phyloP scores from a whole-genome alignment of 805 yeast species.

The Cyberlindnera xishuangbannaensis region DNA sequence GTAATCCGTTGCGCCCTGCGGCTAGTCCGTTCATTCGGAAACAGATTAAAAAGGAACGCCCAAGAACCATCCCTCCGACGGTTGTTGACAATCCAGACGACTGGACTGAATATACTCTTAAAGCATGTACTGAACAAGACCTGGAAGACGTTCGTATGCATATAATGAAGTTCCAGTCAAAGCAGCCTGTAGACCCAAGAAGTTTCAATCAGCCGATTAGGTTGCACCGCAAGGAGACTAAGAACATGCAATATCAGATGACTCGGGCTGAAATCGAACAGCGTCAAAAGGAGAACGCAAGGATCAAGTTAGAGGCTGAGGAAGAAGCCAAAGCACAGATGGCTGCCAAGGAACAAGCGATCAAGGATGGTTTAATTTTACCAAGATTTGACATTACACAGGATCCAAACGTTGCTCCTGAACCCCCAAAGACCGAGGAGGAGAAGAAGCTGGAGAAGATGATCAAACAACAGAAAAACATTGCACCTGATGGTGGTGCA shows the following conservation, averaged over 20 bases:
- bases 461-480: constrained; percentile 45
- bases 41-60: constrained; percentile 1
- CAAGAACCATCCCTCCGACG: constrained; percentile 11
- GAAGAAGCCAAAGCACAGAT: constrained; percentile 29
- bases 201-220: constrained; percentile 75
- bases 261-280: constrained; percentile 71
- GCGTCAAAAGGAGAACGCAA: constrained; percentile 44
- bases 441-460: constrained; percentile 31
- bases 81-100: constrained; percentile 24
- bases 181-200: constrained; percentile 68
- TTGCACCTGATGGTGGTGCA: constrained; percentile 92
- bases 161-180: constrained; percentile 72
- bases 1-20: constrained; percentile 1
- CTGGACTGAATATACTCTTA: constrained; percentile 41
- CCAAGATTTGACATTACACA: constrained; percentile 12
- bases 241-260: constrained; percentile 81
- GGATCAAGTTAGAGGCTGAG: constrained; percentile 26
- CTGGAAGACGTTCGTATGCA: constrained; percentile 71
- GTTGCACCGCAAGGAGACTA: constrained; percentile 89
- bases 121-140: constrained; percentile 69
- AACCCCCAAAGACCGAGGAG: constrained; percentile 29
- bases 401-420: constrained; percentile 28
- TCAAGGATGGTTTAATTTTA: constrained; percentile 11
- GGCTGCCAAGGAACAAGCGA: constrained; percentile 17
- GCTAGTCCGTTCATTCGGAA: not conserved